Conservation (phyloP, 176 grass and related monocot species). For the Lolium multiflorum region DNA sequence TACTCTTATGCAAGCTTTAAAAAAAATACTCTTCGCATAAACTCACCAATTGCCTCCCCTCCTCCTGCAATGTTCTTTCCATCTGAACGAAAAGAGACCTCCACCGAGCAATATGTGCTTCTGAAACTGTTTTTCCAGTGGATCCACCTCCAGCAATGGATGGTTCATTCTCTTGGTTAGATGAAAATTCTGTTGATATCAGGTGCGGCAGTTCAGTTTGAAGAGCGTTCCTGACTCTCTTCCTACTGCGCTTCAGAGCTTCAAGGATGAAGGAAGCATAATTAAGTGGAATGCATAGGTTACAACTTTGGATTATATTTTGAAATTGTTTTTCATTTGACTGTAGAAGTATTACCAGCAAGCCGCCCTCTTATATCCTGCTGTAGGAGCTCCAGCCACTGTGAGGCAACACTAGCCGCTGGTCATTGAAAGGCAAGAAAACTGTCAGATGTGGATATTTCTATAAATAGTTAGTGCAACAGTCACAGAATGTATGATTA, state of each 20-base stretch:
- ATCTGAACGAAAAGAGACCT: conserved; percentile 88
- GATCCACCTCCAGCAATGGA: conserved; percentile 39
- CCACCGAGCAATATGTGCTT: conserved; percentile 81
- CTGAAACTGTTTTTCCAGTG: conserved; percentile 55
- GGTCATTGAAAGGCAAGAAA: conserved; percentile 43
- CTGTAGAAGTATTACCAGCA: conserved; percentile 63
- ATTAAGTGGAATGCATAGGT: conserved; percentile 17
- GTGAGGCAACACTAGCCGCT: conserved; percentile 88
- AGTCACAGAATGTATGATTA: neutral
- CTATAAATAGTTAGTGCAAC: conserved; percentile 3
- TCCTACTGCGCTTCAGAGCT: conserved; percentile 81
- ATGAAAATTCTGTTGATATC: conserved; percentile 75
- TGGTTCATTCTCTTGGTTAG: conserved; percentile 68
- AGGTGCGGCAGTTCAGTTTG: conserved; percentile 86
- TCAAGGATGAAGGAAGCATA: conserved; percentile 29
- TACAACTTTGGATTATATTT: neutral
- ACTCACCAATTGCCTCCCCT: conserved; percentile 84
- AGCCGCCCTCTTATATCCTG: conserved; percentile 95
- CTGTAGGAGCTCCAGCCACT: conserved; percentile 93
- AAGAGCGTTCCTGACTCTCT: conserved; percentile 82
- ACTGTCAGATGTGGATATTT: conserved; percentile 37
- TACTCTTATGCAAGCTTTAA: neutral
- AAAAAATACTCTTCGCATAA: no score
- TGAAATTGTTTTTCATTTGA: neutral
- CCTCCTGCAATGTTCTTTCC: conserved; percentile 86